These are phyloP conservation scores for Pleurotus cornucopiae DNA, from an alignment of 768 basidiomycete species.

Conservation along the genomic window DNA sequence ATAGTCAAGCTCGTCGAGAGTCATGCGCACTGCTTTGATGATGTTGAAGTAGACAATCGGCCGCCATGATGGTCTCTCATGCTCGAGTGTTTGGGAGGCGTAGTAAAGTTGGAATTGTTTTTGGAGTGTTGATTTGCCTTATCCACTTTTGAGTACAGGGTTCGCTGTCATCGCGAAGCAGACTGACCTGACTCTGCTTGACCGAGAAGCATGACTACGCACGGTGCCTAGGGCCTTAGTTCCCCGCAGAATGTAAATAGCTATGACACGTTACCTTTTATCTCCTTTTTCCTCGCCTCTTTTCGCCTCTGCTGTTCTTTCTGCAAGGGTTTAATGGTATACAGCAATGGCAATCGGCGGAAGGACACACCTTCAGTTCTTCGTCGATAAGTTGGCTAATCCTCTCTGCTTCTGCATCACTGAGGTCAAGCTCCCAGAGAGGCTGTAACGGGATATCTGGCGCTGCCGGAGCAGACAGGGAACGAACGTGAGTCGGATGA, in stretches of 20 bases:
- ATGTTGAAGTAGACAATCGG: conserved; percentile 83
- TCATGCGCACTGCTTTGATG: conserved; percentile 72
- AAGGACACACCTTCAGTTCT: conserved; percentile 41
- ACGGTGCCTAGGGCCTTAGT: too few relatives aligned
- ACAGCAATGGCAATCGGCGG: neutral
- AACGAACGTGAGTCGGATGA: conserved; percentile 1
- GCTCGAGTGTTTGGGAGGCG: conserved; percentile 63
- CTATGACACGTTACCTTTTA: conserved; percentile 38
- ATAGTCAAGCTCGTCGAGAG: conserved; percentile 66
- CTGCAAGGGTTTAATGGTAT: conserved; percentile 23
- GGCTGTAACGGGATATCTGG: neutral
- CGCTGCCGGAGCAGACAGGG: neutral
- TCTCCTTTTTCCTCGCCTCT: conserved; percentile 40
- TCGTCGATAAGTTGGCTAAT: conserved; percentile 54
- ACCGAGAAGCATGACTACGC: conserved; percentile 66
- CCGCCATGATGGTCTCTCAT: conserved; percentile 71
- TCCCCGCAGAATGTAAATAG: conserved; percentile 1
- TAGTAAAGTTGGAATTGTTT: conserved; percentile 85
- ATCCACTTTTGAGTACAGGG: conserved; percentile 13
- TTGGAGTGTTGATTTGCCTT: conserved; percentile 78
- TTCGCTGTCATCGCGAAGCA: neutral
- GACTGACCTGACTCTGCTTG: conserved; percentile 63
- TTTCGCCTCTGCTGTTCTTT: conserved; percentile 44
- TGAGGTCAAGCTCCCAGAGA: conserved; percentile 2
- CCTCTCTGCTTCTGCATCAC: conserved; percentile 36